A percentile compares a stretch with the other conserved stretches of the same genome.
Evolutionary conservation across 176 grass and related monocot species (phyloP).

Genomic region (Echinochloa phyllopogon): DNA sequence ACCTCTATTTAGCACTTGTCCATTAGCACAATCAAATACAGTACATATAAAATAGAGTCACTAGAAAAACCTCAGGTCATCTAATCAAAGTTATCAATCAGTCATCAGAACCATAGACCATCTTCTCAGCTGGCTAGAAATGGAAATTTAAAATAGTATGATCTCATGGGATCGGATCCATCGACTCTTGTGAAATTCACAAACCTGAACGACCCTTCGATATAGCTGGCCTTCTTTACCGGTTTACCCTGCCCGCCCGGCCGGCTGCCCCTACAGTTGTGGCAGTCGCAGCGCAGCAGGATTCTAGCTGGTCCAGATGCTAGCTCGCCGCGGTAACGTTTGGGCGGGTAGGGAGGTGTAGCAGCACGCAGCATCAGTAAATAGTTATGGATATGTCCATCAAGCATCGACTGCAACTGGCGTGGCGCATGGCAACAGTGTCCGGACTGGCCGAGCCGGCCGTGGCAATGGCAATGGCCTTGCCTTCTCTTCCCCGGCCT

Average conservation of each 20-base stretch:
- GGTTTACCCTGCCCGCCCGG: neutral
- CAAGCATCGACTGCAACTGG: neutral
- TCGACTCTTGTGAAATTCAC: neutral
- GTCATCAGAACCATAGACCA: no score
- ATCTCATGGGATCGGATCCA: constrained; percentile 15
- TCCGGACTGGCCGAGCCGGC: neutral
- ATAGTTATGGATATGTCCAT: constrained; percentile 40
- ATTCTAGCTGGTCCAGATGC: constrained; percentile 37
- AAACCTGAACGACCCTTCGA: neutral
- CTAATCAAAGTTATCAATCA: no score
- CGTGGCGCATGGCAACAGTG: constrained; percentile 41
- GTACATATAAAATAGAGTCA: no score
- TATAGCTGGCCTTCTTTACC: neutral
- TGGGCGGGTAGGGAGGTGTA: neutral
- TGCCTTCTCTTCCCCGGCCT: neutral
- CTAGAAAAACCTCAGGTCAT: no score
- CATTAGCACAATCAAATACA: no score
- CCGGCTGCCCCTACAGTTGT: neutral
- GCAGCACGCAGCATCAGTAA: constrained; percentile 28
- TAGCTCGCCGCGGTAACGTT: neutral
- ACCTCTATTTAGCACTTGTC: no score
- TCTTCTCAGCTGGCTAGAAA: no score
- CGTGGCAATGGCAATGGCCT: neutral
- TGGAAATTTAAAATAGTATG: neutral
- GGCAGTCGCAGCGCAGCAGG: constrained; percentile 16